phyloP scores from a whole-genome alignment of 1,284 basidiomycete genomes.

The Sanghuangporus weigelae region DNA sequence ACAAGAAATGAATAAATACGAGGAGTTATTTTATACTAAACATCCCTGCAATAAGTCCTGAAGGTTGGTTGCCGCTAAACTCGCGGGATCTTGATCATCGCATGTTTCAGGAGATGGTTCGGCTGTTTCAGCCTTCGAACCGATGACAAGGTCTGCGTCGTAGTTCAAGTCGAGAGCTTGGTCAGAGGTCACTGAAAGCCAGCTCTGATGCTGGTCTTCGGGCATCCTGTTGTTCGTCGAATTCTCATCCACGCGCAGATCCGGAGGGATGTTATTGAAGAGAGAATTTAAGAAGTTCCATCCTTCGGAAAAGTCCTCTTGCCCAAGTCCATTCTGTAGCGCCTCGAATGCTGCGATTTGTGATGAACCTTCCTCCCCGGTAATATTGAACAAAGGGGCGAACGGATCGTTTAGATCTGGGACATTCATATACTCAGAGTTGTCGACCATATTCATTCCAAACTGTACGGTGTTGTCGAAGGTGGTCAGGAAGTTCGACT shows the following conservation, averaged over 20 bases:
- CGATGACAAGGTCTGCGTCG: not conserved
- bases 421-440: not conserved
- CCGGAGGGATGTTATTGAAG: not conserved
- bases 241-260: not conserved
- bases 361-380: conserved; percentile 4
- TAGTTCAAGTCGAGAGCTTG: not conserved
- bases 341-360: conserved; percentile 11
- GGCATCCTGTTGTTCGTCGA: not conserved
- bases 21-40: conserved; percentile 7
- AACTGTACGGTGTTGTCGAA: not conserved
- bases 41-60: conserved; percentile 14
- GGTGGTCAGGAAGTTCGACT: not conserved
- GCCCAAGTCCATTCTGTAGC: conserved; percentile 10
- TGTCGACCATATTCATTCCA: not conserved
- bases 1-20: not conserved
- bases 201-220: not conserved
- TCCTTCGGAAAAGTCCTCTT: conserved; percentile 16
- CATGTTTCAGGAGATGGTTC: not conserved
- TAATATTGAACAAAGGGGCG: not conserved
- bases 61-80: conserved; percentile 8
- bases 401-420: not conserved
- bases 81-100: not conserved
- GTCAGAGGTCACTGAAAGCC: not conserved
- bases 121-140: not conserved
- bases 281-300: conserved; percentile 13